Evolutionary conservation across 1,139 yeast species (phyloP).

Genomic region (Zhuliangozyma parablackwelliae): DNA sequence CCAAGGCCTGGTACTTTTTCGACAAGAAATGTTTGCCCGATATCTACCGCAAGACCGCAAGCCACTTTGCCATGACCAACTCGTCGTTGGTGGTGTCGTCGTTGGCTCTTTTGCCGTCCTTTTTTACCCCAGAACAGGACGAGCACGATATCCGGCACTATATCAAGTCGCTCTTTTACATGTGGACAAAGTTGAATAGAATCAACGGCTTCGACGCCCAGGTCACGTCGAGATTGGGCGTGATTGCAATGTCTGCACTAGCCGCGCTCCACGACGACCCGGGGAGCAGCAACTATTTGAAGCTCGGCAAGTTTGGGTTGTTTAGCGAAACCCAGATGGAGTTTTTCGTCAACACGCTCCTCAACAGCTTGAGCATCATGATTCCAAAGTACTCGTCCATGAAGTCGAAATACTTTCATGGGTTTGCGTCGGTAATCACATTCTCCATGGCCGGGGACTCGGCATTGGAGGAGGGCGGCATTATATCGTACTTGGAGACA

Average conservation of each 20-base stretch:
- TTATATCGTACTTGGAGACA: conserved; percentile 50
- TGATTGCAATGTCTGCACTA: conserved; percentile 51
- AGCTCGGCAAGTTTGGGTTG: conserved; percentile 48
- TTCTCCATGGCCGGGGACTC: conserved; percentile 58
- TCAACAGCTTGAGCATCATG: conserved; percentile 50
- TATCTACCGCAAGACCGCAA: conserved; percentile 33
- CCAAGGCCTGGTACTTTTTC: conserved; percentile 45
- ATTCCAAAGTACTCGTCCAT: conserved; percentile 35
- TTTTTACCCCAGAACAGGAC: conserved; percentile 20
- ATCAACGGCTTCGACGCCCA: conserved; percentile 62
- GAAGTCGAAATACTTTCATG: conserved; percentile 46
- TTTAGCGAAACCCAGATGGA: conserved; percentile 59
- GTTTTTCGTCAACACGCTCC: conserved; percentile 51
- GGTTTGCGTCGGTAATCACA: conserved; percentile 60
- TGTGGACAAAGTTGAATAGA: conserved; percentile 65
- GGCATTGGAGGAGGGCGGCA: conserved; percentile 37
- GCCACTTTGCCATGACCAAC: conserved; percentile 54
- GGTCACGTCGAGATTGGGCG: conserved; percentile 62
- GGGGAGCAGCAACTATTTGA: conserved; percentile 10
- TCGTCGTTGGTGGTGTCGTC: conserved; percentile 57
- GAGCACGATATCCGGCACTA: conserved; percentile 48
- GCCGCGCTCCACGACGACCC: conserved; percentile 24
- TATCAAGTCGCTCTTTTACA: conserved; percentile 62
- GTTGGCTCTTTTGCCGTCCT: conserved; percentile 50
- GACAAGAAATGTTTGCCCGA: conserved; percentile 32